Percentiles rank a stretch among this genome's conserved stretches.
phyloP scores from a whole-genome alignment of 352 stramenopile species.

The Pythium angustatum region DNA sequence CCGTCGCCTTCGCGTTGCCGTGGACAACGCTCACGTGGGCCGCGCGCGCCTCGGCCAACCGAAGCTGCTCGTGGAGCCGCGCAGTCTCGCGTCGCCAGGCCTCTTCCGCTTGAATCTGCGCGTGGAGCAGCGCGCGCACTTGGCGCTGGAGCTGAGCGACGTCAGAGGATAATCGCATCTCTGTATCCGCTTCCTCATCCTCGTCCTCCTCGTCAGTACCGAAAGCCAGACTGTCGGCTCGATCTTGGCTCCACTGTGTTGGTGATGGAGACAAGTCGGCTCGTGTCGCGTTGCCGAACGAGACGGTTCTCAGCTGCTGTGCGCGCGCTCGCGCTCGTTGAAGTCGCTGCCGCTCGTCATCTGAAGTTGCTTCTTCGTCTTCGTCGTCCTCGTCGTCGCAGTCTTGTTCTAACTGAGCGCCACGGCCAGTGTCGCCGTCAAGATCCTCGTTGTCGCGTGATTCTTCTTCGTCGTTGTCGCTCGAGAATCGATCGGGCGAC shows the following conservation, averaged over 20 bases:
- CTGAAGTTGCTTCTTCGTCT: slow-evolving; percentile 14
- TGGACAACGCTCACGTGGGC: neutral
- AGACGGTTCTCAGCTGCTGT: neutral
- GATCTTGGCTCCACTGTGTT: neutral
- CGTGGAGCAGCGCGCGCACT: slow-evolving; percentile 11
- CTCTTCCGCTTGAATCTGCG: slow-evolving; percentile 15
- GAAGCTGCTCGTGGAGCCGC: slow-evolving; percentile 22
- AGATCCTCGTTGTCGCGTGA: too few species aligned
- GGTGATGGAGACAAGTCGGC: neutral
- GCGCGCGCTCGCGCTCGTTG: slow-evolving; percentile 13
- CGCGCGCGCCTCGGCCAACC: neutral
- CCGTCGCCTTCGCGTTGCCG: neutral
- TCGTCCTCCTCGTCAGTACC: neutral
- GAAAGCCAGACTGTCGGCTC: neutral
- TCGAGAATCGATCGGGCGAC: slow-evolving; percentile 2
- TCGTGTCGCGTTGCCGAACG: neutral
- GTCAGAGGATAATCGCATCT: slow-evolving; percentile 3
- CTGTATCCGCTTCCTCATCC: neutral
- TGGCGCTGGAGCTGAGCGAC: slow-evolving; percentile 12
- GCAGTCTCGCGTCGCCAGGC: slow-evolving; percentile 37
- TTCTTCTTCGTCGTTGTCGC: slow-evolving; percentile 5
- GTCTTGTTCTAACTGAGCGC: neutral
- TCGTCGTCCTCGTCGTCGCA: neutral
- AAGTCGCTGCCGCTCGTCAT: slow-evolving; percentile 19
- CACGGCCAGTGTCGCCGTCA: too few species aligned